Evolutionary conservation across 768 basidiomycete species (phyloP), one percentile per base, ranked within the genome.

Genomic region (Nevesoporus exiguus): DNA sequence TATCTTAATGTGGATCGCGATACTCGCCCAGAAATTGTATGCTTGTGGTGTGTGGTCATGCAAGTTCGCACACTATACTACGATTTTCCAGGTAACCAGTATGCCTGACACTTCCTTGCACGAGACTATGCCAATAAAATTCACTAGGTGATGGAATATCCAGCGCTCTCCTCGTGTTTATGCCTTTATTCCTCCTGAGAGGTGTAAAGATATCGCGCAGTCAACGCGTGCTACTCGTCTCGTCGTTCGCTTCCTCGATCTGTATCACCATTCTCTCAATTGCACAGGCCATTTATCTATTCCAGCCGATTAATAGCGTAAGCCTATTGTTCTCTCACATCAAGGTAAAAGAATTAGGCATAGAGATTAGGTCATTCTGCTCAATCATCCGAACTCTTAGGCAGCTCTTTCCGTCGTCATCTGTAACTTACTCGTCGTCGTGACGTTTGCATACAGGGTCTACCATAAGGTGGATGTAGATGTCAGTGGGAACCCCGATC

Each of bases 221-320:
- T 17, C 54, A 54, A 25, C 58, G 55, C 14, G 43, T 65, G 17
- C 37, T 67, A 13, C 47, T 65, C 19, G 0, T 61, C 34, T 56
- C 58, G 21, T 60, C 58, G 15, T 66, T 71, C 50, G 33, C 61
- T 30, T 56, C 55, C 27, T 61, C 63, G 24, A 49, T 66, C n/a
- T 39, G 56, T 31, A 66, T 69, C 46, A 59, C 61, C 34, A 24
- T 59, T 7, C 22, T 58, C 47, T 58, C 59, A 3, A 47, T 64
- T 22, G 43, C 41, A 2, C 60, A 64, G 14, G 51, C 51, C 4
- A 11, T 57, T 30, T 9, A 33, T 27, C 54, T 66, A 10, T 57
- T 60, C n/a, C 19, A 31, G 3, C 53, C 61, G 4, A 33, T 10
- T 47, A 30, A 39, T 9, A n/a, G 17, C 2, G 3, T 3, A 15